These are phyloP conservation scores for Cyathus striatus DNA, from an alignment of 768 basidiomycete species.

Conservation along the genomic window DNA sequence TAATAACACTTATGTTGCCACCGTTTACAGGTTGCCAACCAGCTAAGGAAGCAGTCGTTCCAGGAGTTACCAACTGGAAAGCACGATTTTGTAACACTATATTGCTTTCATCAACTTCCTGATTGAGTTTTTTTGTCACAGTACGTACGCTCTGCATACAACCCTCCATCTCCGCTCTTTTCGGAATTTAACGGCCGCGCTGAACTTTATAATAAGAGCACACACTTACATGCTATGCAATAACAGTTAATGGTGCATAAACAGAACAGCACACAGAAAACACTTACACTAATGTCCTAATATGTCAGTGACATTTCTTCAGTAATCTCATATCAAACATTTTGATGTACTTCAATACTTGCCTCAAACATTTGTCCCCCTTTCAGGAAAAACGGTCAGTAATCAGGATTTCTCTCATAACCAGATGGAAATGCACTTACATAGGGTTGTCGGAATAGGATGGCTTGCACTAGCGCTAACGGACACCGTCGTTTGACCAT, in stretches of 20 bases:
- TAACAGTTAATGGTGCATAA: neutral
- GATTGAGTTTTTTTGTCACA: too few species aligned
- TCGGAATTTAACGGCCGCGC: neutral
- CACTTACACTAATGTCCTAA: constrained; percentile 25
- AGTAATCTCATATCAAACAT: neutral
- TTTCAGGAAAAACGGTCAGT: constrained; percentile 4
- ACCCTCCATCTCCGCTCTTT: constrained; percentile 24
- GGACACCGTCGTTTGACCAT: constrained; percentile 18
- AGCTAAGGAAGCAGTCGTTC: constrained; percentile 6
- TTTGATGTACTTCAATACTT: constrained; percentile 1
- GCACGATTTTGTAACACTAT: constrained; percentile 14
- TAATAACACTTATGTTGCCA: constrained; percentile 9
- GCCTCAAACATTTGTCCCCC: constrained; percentile 28
- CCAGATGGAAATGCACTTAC: constrained; percentile 17
- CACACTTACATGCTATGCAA: constrained; percentile 15
- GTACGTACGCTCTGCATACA: constrained; percentile 21
- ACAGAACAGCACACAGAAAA: neutral
- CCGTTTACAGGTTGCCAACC: constrained; percentile 11
- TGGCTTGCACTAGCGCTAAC: constrained; percentile 24
- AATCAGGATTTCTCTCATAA: too few species aligned
- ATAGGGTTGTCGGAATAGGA: constrained; percentile 23
- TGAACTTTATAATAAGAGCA: neutral
- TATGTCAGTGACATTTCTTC: neutral
- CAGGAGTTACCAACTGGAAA: constrained; percentile 10
- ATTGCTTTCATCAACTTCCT: too few species aligned